Conservation (phyloP, 2,329 filamentous ascomycete species). For the Sphaerostilbella broomeana region DNA sequence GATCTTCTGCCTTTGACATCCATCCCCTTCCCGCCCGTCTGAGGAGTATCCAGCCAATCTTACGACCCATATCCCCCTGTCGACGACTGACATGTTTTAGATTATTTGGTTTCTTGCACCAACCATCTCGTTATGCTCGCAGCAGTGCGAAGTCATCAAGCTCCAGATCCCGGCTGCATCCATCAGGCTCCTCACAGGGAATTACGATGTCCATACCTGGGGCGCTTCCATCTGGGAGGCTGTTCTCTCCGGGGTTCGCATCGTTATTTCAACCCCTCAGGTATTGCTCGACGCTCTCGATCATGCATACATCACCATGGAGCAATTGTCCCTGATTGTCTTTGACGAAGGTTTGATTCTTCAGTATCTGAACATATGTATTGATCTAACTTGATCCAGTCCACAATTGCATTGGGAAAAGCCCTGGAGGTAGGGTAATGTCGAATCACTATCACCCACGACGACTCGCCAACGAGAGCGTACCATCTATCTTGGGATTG, state of each 20-base stretch:
- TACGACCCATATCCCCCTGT: not conserved
- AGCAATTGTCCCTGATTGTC: constrained; percentile 59
- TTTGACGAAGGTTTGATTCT: constrained; percentile 68
- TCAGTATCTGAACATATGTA: too few relatives aligned
- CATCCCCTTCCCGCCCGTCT: too few relatives aligned
- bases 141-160: constrained; percentile 57
- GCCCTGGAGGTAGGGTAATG: constrained; percentile 68
- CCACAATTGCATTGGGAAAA: constrained; percentile 63
- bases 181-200: constrained; percentile 58
- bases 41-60: too few relatives aligned
- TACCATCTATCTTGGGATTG: constrained; percentile 68
- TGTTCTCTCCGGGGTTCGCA: constrained; percentile 54
- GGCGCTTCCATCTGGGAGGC: constrained; percentile 60
- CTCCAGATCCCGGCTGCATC: constrained; percentile 54
- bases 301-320: constrained; percentile 66
- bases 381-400: constrained; percentile 40
- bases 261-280: constrained; percentile 75
- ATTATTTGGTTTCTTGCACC: constrained; percentile 69
- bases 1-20: too few relatives aligned
- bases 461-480: constrained; percentile 28
- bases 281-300: constrained; percentile 66
- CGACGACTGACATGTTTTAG: constrained; percentile 27
- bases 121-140: constrained; percentile 59
- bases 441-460: constrained; percentile 57
- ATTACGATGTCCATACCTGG: constrained; percentile 69